phyloP scores from a whole-genome alignment of 495 filamentous ascomycete species.

The Bathelium albidoporum region DNA sequence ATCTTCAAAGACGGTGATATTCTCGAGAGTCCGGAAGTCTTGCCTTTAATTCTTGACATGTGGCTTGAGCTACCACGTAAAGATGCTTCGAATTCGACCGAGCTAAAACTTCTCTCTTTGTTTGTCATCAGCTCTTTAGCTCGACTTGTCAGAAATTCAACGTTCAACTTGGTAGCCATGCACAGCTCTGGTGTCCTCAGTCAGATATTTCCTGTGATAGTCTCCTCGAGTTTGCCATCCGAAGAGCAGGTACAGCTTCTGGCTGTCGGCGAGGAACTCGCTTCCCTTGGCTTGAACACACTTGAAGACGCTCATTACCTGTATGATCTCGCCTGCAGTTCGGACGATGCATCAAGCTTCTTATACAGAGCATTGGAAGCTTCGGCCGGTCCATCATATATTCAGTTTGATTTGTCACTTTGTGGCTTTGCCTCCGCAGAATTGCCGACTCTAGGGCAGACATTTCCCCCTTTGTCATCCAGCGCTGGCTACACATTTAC shows the following conservation, averaged over 20 bases:
- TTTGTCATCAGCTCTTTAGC: slow-evolving; percentile 47
- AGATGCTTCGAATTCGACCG: slow-evolving; percentile 22
- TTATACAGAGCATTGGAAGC: slow-evolving; percentile 60
- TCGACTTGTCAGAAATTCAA: slow-evolving; percentile 47
- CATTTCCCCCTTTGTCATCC: slow-evolving; percentile 67
- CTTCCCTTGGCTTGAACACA: slow-evolving; percentile 59
- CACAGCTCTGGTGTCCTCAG: slow-evolving; percentile 70
- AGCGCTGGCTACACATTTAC: slow-evolving; percentile 76
- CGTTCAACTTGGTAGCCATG: slow-evolving; percentile 63
- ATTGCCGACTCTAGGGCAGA: slow-evolving; percentile 65
- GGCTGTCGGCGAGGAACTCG: slow-evolving; percentile 28
- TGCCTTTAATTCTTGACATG: slow-evolving; percentile 54
- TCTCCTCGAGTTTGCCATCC: background rate
- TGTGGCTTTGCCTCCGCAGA: slow-evolving; percentile 85
- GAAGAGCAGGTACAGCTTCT: background rate
- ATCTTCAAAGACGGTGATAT: slow-evolving; percentile 45
- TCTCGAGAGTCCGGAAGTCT: slow-evolving; percentile 52
- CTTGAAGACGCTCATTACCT: slow-evolving; percentile 72
- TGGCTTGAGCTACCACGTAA: slow-evolving; percentile 42
- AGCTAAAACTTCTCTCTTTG: slow-evolving; percentile 44
- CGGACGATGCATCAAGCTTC: slow-evolving; percentile 55
- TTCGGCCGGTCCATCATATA: slow-evolving; percentile 66
- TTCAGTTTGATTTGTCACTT: slow-evolving; percentile 87
- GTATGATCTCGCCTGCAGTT: slow-evolving; percentile 53
- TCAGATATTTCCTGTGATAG: slow-evolving; percentile 34